phyloP scores from a whole-genome alignment of 805 yeast genomes.

The Candida cerambycidarum region DNA sequence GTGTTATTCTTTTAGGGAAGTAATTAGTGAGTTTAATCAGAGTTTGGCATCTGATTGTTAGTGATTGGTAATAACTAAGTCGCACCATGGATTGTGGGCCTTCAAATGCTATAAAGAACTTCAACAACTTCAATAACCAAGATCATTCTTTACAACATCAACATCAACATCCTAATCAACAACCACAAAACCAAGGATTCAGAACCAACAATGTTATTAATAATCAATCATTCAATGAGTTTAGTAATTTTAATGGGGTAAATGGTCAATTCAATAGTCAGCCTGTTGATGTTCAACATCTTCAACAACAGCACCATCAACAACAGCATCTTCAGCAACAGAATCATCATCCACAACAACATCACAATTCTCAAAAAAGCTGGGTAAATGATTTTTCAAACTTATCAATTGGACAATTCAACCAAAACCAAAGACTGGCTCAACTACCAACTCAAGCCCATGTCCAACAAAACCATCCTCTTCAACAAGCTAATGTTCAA shows the following conservation, averaged over 20 bases:
- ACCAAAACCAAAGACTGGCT: not conserved
- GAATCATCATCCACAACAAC: slow-evolving; percentile 4
- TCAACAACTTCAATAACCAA: slow-evolving; percentile 39
- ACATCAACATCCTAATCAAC: slow-evolving; percentile 3
- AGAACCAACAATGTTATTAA: slow-evolving; percentile 29
- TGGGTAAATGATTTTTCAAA: slow-evolving; percentile 12
- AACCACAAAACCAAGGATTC: slow-evolving; percentile 12
- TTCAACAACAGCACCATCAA: not conserved
- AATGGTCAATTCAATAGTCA: slow-evolving; percentile 1
- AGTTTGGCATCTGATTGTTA: too few relatives aligned
- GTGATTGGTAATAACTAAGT: too few relatives aligned
- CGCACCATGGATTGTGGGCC: slow-evolving; percentile 39
- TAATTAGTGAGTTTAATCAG: too few relatives aligned
- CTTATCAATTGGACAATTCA: slow-evolving; percentile 1
- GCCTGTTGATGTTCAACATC: not conserved
- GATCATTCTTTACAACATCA: slow-evolving; percentile 39
- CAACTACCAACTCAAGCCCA: too few relatives aligned
- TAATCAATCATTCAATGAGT: slow-evolving; percentile 40
- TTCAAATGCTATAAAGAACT: slow-evolving; percentile 42
- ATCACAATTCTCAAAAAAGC: not conserved
- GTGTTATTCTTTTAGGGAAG: too few relatives aligned
- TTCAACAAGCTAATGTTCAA: too few relatives aligned
- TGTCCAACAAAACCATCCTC: too few relatives aligned
- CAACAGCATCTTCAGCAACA: slow-evolving; percentile 2
- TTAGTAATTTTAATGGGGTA: slow-evolving; percentile 15